Evolutionary conservation across 2,329 filamentous ascomycete species (phyloP), one percentile per base, ranked within the genome.

Genomic region (Trichoderma brevicompactum): DNA sequence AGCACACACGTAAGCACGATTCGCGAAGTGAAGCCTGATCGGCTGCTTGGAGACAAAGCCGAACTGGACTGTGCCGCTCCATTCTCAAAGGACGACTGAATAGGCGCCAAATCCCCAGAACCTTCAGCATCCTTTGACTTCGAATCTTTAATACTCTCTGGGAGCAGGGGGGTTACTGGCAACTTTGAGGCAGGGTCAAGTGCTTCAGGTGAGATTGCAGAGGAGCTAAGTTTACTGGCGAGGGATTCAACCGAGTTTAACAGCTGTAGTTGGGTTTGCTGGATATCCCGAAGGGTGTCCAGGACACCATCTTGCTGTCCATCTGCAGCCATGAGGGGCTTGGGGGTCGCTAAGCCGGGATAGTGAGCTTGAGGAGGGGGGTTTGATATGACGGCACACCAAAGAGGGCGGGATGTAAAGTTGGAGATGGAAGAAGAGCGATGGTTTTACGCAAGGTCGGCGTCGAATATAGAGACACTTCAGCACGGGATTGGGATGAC

Each of bases 1-100:
- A 43, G 40, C 74, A 69, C 75, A 71, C 72, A 84, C 82, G 84
- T 86, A 67, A 86, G 78, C 67, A 86, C 79, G 66, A 86, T 85
- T 19, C 84, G 82, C 60, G 83, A 85, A 9, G 83, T 82, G 67
- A 85, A 81, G 4, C 76, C 78, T 5, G 82, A 77, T 67, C 81
- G 81, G 68, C 79, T 76, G 17, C 72, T 72, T 4, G 74, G 67
- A 12, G 75, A 72, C 7, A 72, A 67, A 8, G 76, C 49, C 28
- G 62, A 43, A 9, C 43, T 43, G 12, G 61, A 54, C 41, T 55
- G 61, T 38, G 43, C 34, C n/a, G 34, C n/a, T 38, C 43, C 61
- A 46, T 49, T 56, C 19, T 65, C 60, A 17, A 53, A 43, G 2
- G 67, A 50, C 10, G 54, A 40, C 10, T 40, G 49, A 15, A n/a